Percentiles rank a stretch among this genome's conserved stretches.
Evolutionary conservation across 2,329 filamentous ascomycete genomes (phyloP).

Genomic region (Epichloe sibirici): DNA sequence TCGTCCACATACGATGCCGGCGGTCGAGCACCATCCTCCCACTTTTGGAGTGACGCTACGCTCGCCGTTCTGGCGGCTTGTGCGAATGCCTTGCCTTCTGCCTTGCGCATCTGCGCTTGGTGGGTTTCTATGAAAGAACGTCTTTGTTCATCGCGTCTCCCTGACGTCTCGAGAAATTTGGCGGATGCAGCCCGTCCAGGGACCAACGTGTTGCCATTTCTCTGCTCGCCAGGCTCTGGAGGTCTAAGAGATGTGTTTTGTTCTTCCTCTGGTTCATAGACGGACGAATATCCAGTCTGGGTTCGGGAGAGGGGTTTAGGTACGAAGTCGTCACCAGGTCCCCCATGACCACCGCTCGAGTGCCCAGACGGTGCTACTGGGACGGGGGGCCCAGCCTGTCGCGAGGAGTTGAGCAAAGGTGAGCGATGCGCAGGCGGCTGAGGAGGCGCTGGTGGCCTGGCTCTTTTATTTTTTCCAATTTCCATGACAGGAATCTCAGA

Average conservation of each 20-base stretch:
- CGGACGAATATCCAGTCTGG: slow-evolving; percentile 41
- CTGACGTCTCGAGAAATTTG: slow-evolving; percentile 30
- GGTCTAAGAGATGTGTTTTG: not conserved
- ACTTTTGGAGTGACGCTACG: slow-evolving; percentile 20
- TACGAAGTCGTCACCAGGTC: slow-evolving; percentile 31
- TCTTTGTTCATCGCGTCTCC: slow-evolving; percentile 37
- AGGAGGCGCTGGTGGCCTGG: slow-evolving; percentile 18
- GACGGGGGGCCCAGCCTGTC: slow-evolving; percentile 4
- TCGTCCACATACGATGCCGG: slow-evolving; percentile 10
- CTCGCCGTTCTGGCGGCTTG: slow-evolving; percentile 30
- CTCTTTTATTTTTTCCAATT: slow-evolving; percentile 48
- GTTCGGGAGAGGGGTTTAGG: slow-evolving; percentile 43
- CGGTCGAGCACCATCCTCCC: slow-evolving; percentile 17
- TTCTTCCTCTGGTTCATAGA: slow-evolving; percentile 15
- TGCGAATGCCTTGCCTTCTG: slow-evolving; percentile 46
- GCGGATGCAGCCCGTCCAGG: slow-evolving; percentile 24
- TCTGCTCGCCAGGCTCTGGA: not conserved
- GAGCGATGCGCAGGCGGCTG: slow-evolving; percentile 11
- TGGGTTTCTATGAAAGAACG: slow-evolving; percentile 47
- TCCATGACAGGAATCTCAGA: slow-evolving; percentile 59
- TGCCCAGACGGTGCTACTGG: not conserved
- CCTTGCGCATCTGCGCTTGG: slow-evolving; percentile 47
- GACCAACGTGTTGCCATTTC: slow-evolving; percentile 14
- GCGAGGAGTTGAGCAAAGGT: not conserved
- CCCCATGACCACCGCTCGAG: slow-evolving; percentile 4